A percentile compares a stretch with the other conserved stretches of the same genome.
Conservation (phyloP, 2,329 filamentous ascomycete species). For the Fusarium udum region DNA sequence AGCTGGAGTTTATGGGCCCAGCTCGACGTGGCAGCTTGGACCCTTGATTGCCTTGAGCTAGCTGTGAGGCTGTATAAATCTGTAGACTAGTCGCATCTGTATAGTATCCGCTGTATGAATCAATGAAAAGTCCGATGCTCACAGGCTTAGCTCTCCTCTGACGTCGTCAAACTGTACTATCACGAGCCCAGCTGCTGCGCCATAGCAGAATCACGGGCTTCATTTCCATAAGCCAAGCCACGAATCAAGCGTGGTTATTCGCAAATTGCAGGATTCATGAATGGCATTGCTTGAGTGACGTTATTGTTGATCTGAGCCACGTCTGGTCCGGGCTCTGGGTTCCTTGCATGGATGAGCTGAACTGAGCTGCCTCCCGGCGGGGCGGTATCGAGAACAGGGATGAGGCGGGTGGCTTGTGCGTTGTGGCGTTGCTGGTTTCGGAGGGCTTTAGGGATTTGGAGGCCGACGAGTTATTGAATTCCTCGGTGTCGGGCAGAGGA, state of each 20-base stretch:
- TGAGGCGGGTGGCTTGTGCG: constrained; percentile 13
- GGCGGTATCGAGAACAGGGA: constrained; percentile 22
- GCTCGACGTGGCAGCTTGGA: constrained; percentile 25
- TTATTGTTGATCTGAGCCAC: constrained; percentile 33
- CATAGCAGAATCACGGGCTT: constrained; percentile 1
- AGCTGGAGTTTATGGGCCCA: constrained; percentile 32
- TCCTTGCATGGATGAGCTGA: constrained; percentile 23
- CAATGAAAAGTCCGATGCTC: background rate
- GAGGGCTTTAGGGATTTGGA: background rate
- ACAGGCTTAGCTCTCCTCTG: constrained; percentile 1
- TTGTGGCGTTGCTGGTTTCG: constrained; percentile 27
- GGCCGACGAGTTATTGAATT: background rate
- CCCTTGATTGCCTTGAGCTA: background rate
- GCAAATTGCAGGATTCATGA: constrained; percentile 25
- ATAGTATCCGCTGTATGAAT: constrained; percentile 7
- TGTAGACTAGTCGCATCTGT: constrained; percentile 28
- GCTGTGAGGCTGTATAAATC: constrained; percentile 18
- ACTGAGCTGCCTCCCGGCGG: constrained; percentile 30
- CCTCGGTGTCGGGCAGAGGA: background rate
- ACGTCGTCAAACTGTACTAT: background rate
- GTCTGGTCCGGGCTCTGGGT: constrained; percentile 9
- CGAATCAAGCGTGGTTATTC: background rate
- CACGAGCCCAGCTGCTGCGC: constrained; percentile 24
- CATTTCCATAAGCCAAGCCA: constrained; percentile 15
- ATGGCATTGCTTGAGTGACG: constrained; percentile 31